Evolutionary conservation across 2,329 filamentous ascomycete species (phyloP), one percentile per base, ranked within the genome.

Genomic region (Hymenoscyphus salicellus): DNA sequence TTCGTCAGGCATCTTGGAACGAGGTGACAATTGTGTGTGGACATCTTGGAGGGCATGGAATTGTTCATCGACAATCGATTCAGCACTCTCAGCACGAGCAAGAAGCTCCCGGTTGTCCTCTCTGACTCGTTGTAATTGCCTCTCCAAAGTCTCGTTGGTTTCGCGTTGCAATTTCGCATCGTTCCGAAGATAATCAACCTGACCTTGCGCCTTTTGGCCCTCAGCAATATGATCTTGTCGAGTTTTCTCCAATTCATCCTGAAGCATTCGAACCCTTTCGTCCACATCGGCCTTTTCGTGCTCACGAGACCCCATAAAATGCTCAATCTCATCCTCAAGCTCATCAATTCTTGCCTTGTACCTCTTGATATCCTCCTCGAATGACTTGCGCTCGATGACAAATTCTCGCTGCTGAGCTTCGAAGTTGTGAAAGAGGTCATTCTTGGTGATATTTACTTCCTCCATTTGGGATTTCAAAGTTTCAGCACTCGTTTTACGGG

Each of bases 401-500:
- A 97, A 97, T 73, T 98, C 95, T 30, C 87, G 87, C 77, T 97
- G 92, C 69, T 96, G 86, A 14, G 93, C 89, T 74, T 98, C 93
- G 80, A 99, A 92, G 73, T 99, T 99, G 69, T 92, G 89, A 78
- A 99, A 87, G 10, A 99, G 85, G 76, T 98, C 95, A 71, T 91
- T 90, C 77, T 99, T 99, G 0, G 91, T 97, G 2, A 92, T 93
- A 71, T 95, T 92, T 5, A 87, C 91, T 76, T 98, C 94, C 68
- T 95, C 87, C 66, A 97, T 85, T 72, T 88, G 89, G 72, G 81
- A 85, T 79, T 84, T 88, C 73, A 85, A 85, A 71, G 86, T 83
- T 71, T 80, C 84, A 74, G 85, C 86, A 70, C 83, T 84, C 60
- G 81, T 85, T 69, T 75, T 80, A 60, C 83, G 83, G 2, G 80